phyloP scores from a whole-genome alignment of 306 rosid genomes.

The Cicer bijugum region DNA sequence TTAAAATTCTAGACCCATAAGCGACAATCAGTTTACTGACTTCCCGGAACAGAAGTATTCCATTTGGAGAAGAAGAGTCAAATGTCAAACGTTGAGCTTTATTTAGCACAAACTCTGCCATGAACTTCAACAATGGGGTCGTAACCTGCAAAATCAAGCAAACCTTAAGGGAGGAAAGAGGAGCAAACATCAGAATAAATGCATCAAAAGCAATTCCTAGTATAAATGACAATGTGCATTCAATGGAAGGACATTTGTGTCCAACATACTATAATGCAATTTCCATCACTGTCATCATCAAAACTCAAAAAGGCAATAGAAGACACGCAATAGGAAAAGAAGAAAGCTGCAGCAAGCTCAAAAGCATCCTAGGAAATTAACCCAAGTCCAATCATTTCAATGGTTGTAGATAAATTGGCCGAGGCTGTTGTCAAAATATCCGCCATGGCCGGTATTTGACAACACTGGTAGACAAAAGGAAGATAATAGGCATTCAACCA shows the following conservation, averaged over 20 bases:
- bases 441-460: no score
- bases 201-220: conserved; percentile 17
- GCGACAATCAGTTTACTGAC: conserved; percentile 94
- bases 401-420: no score
- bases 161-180: conserved; percentile 1
- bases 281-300: conserved; percentile 23
- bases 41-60: conserved; percentile 99
- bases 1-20: conserved; percentile 88
- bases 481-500: no score
- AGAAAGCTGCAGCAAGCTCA: conserved; percentile 23
- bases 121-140: conserved; percentile 91
- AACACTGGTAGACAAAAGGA: no score
- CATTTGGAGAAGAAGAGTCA: conserved; percentile 99
- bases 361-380: no score
- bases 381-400: no score
- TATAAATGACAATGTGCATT: conserved; percentile 1
- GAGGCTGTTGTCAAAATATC: no score
- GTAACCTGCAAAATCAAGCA: conserved; percentile 71
- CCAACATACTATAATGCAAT: conserved; percentile 2
- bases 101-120: conserved; percentile 95
- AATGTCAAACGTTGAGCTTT: conserved; percentile 98
- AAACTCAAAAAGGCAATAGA: conserved; percentile 3
- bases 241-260: not conserved
- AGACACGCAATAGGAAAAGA: conserved; percentile 20
- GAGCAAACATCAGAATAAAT: conserved; percentile 5